These are phyloP conservation scores for Exophiala aquamarina DNA, from an alignment of 2,329 filamentous ascomycete species.

Conservation along the genomic window DNA sequence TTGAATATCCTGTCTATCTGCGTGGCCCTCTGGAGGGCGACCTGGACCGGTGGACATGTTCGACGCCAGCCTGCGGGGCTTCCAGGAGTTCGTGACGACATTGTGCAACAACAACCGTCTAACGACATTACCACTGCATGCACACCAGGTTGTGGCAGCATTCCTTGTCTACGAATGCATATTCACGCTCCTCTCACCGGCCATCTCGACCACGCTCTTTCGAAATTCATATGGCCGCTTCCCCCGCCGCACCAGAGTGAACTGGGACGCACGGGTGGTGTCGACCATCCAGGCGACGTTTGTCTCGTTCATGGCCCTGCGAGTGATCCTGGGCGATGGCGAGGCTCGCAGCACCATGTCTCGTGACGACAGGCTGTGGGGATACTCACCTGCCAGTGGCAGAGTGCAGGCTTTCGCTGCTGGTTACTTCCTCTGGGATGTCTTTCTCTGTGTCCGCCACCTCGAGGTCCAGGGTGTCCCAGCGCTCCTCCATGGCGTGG, in stretches of 20 bases:
- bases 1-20: too few relatives aligned
- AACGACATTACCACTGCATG: slow-evolving; percentile 51
- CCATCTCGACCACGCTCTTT: slow-evolving; percentile 62
- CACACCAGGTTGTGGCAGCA: slow-evolving; percentile 72
- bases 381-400: slow-evolving; percentile 70
- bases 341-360: slow-evolving; percentile 66
- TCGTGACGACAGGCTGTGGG: slow-evolving; percentile 70
- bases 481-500: slow-evolving; percentile 73
- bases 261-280: slow-evolving; percentile 84
- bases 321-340: slow-evolving; percentile 65
- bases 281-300: slow-evolving; percentile 75
- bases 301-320: slow-evolving; percentile 72
- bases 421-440: slow-evolving; percentile 84
- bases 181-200: slow-evolving; percentile 66
- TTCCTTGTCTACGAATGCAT: slow-evolving; percentile 69
- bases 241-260: slow-evolving; percentile 65
- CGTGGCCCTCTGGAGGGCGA: too few relatives aligned
- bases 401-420: slow-evolving; percentile 74
- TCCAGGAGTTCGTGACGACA: too few relatives aligned
- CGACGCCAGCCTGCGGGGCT: not conserved
- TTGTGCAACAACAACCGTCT: too few relatives aligned
- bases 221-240: slow-evolving; percentile 63
- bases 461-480: slow-evolving; percentile 73
- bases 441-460: slow-evolving; percentile 67
- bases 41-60: too few relatives aligned